Evolutionary conservation across 129 eudicot species (phyloP), one percentile per base, ranked within the genome.

Genomic region (Smallanthus sonchifolius): DNA sequence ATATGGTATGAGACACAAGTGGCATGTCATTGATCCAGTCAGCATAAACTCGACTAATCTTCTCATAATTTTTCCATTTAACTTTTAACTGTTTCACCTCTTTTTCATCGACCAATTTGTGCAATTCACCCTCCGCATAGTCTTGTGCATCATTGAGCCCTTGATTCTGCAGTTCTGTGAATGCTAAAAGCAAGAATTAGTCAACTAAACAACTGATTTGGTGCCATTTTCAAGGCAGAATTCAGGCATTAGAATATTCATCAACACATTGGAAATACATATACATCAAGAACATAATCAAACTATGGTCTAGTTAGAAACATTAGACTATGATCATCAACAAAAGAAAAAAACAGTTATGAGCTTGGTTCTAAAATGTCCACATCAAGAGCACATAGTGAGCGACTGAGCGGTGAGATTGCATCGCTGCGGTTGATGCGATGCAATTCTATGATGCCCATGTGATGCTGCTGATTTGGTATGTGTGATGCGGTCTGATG

Each of bases 1-100:
- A 42, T 10, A 56, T 4, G 7, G 30, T n/a, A 61, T 3, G 72
- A 47, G 6, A 69, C 51, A 20, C 67, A 67, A 40, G 43, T 42
- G 76, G 72, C 2, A 19, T 6, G 47, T 72, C 77, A 16, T 75
- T 73, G 66, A 85, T 83, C 92, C 96, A 87, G 75, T 90, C 96
- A 72, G 84, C 96, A 77, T 90, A 90, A 57, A 90, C 73, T 7
- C 80, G 75, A 57, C 76, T 69, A 36, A 85, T 75, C 84, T 74
- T 87, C 77, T 72, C 74, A 59, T 62, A 55, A 39, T 71, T 77
- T 56, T 64, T 59, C 84, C 84, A 76, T 79, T 72, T 87, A 73
- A 76, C 34, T 56, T 74, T 68, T 75, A 79, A 60, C 40, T 39
- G 39, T 51, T 73, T 79, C 13, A 78, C 64, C 65, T 66, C 69